Percentiles rank a stretch among this genome's conserved stretches.
Evolutionary conservation across 768 basidiomycete genomes (phyloP).

Genomic region (Leccinum sublutescens): DNA sequence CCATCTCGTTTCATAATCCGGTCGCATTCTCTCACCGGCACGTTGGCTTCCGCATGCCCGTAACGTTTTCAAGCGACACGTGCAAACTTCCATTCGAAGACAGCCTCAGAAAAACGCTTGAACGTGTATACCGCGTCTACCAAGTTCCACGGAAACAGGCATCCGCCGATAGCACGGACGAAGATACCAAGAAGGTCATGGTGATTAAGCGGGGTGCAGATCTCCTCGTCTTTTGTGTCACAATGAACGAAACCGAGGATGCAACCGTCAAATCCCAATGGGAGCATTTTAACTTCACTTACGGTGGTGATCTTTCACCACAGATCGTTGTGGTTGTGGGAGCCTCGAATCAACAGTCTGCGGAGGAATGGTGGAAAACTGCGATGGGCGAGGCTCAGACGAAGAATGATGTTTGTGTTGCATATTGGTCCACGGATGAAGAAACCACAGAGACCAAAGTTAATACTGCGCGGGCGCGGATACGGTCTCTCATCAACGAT

Average conservation of each 20-base stretch:
- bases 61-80: constrained; percentile 18
- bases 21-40: constrained; percentile 13
- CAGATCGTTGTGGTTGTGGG: constrained; percentile 25
- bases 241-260: constrained; percentile 1
- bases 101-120: constrained; percentile 4
- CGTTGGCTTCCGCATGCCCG: constrained; percentile 23
- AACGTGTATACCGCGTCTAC: constrained; percentile 21
- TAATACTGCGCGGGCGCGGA: not conserved
- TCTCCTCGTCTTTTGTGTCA: constrained; percentile 27
- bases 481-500: constrained; percentile 19
- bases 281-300: constrained; percentile 27
- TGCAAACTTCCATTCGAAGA: constrained; percentile 24
- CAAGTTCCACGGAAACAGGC: constrained; percentile 16
- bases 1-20: constrained; percentile 26
- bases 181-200: constrained; percentile 5
- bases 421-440: constrained; percentile 5
- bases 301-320: constrained; percentile 28
- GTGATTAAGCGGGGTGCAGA: constrained; percentile 24
- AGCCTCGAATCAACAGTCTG: constrained; percentile 10
- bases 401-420: constrained; percentile 10
- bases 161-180: constrained; percentile 1
- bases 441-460: not conserved
- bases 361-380: constrained; percentile 24
- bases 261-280: constrained; percentile 20
- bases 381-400: not conserved